Evolutionary conservation across 192 early-diverging fungal genomes (phyloP), one percentile per base, ranked within the genome.

Genomic region (Coemansia sp.): DNA sequence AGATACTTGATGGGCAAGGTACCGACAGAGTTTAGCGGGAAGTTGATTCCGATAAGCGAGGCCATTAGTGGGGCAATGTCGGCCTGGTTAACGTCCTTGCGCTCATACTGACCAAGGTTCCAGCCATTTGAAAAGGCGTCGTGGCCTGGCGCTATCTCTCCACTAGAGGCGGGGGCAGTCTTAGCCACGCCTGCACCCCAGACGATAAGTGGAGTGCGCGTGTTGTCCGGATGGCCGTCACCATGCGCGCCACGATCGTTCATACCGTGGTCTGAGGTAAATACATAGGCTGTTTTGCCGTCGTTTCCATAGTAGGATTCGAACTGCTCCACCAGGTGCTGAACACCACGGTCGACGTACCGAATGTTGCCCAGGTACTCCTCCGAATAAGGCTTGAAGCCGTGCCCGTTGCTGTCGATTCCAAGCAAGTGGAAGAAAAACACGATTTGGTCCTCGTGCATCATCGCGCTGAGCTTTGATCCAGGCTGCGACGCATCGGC

Each of bases 251-350:
- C 95, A 63, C 91, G 86, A 70, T 95, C 93, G 73, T 90, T 91
- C 96, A 98, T 98, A 36, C 96, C 96, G 73, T 98, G 96, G 78
- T 98, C 96, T 1, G 95, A 87, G 10, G 95, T 94, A 64, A 98
- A 94, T n/a, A 98, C 85, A 66, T 89, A 97, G 2, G 93, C 88
- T 11, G 94, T 98, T 69, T 88, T 83, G 29, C 87, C 88, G 75
- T 97, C 95, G 79, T 90, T 67, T 24, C 70, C 77, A 71, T 92
- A 98, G 75, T 93, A 97, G 6, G 78, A 70, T 24, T 93, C 87
- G 11, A 97, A 73, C n/a, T 87, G 72, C 35, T 84, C 79, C 9
- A 92, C 90, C 63, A 94, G 79, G 33, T 84, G 79, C 57, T 83
- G 68, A 63, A 98, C 86, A 17, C 93, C 92, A 3, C 73, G 64